A percentile compares a stretch with the other conserved stretches of the same genome.
These are phyloP conservation scores for Tylopilus plumbeoviolaceoides DNA, from an alignment of 768 basidiomycete species.

Conservation along the genomic window DNA sequence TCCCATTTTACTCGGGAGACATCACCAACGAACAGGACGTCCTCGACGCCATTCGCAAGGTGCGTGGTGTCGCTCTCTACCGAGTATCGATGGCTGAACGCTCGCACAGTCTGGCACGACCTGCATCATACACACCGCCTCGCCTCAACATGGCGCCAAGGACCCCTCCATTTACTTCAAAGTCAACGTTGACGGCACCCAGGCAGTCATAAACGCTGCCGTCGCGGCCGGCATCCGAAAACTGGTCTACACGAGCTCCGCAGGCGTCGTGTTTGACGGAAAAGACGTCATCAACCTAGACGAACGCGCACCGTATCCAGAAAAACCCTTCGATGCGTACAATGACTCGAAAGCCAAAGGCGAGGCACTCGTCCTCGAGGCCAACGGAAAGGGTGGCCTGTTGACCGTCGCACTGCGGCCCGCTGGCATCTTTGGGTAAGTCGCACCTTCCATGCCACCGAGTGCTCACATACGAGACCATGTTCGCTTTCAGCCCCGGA, in stretches of 20 bases:
- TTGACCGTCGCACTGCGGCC: constrained; percentile 89
- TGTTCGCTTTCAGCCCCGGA: constrained; percentile 58
- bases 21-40: constrained; percentile 77
- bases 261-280: constrained; percentile 87
- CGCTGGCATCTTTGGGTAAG: constrained; percentile 93
- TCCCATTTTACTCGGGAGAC: constrained; percentile 86
- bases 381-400: constrained; percentile 82
- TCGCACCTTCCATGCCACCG: constrained; percentile 3
- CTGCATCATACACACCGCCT: constrained; percentile 94
- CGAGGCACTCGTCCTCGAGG: constrained; percentile 75
- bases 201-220: constrained; percentile 79
- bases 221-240: constrained; percentile 69
- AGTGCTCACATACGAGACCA: background rate
- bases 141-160: constrained; percentile 66
- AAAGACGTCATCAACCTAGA: constrained; percentile 78
- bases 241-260: constrained; percentile 92
- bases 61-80: constrained; percentile 28
- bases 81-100: background rate
- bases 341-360: constrained; percentile 92
- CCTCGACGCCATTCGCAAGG: constrained; percentile 68
- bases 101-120: constrained; percentile 66
- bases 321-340: constrained; percentile 81
- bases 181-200: constrained; percentile 93
- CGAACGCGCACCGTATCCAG: constrained; percentile 76
- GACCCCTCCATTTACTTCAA: constrained; percentile 76